Evolutionary conservation across 345 rosid species (phyloP).

Genomic region (Brassica carinata): DNA sequence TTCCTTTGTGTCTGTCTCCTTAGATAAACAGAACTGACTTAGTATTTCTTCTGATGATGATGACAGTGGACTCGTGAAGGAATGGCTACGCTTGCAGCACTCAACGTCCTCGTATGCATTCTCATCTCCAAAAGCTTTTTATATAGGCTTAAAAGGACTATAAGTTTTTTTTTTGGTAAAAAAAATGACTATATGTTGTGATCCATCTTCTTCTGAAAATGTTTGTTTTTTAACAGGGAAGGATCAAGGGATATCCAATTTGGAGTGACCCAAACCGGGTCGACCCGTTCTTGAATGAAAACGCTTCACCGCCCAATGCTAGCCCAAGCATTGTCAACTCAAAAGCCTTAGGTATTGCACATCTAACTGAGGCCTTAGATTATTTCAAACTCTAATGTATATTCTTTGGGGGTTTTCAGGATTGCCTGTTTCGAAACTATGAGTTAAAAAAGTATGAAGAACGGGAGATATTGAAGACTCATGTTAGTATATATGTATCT

Average conservation of each 20-base stretch:
- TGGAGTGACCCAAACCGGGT: slow-evolving; percentile 78
- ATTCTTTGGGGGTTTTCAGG: slow-evolving; percentile 47
- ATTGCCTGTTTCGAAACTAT: slow-evolving; percentile 86
- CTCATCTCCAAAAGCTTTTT: not conserved
- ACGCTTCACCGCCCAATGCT: slow-evolving; percentile 78
- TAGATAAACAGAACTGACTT: not conserved
- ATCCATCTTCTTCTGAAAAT: slow-evolving; percentile 18
- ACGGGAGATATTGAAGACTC: slow-evolving; percentile 6
- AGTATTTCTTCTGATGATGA: not conserved
- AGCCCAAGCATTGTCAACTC: slow-evolving; percentile 93
- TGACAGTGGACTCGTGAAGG: slow-evolving; percentile 99
- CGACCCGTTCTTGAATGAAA: slow-evolving; percentile 80
- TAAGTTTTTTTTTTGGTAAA: too few species aligned
- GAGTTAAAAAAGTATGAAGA: slow-evolving; percentile 28
- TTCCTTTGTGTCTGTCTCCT: not conserved
- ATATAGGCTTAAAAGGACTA: not conserved
- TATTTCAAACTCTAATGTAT: not conserved
- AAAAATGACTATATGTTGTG: not conserved
- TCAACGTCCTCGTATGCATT: slow-evolving; percentile 77
- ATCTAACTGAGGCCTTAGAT: not conserved
- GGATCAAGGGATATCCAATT: slow-evolving; percentile 81
- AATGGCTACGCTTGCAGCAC: slow-evolving; percentile 94
- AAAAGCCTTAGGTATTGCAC: slow-evolving; percentile 62
- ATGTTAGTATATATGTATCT: not conserved
- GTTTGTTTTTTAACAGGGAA: slow-evolving; percentile 57